A percentile compares a stretch with the other conserved stretches of the same genome.
These are phyloP conservation scores for Croton laevigatus DNA, from an alignment of 441 rosid genomes.

Conservation along the genomic window DNA sequence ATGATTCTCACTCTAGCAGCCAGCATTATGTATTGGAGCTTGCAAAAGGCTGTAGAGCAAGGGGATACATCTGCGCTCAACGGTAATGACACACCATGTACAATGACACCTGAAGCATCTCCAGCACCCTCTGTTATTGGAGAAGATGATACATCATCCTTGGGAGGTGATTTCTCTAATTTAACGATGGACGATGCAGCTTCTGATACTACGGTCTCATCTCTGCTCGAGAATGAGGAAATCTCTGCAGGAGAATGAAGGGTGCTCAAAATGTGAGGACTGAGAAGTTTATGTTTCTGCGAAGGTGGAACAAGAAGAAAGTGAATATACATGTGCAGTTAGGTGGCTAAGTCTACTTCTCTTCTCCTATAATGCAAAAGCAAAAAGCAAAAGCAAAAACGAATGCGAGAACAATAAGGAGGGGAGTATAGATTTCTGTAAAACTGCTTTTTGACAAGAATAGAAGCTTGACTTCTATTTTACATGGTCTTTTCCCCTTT, in stretches of 20 bases:
- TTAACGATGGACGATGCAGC: constrained; percentile 48
- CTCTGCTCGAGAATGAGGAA: constrained; percentile 51
- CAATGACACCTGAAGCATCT: constrained; percentile 48
- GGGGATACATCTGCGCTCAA: constrained; percentile 36
- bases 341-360: not conserved
- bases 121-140: constrained; percentile 69
- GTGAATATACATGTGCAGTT: constrained; percentile 12
- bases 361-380: not conserved
- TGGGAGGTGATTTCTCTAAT: constrained; percentile 56
- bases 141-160: constrained; percentile 69
- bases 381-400: too few relatives aligned
- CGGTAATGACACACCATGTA: constrained; percentile 34
- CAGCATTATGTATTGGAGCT: constrained; percentile 93
- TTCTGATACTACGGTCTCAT: constrained; percentile 57
- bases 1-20: constrained; percentile 92
- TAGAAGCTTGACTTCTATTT: not conserved
- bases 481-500: not conserved
- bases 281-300: not conserved
- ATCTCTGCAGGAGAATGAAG: constrained; percentile 21
- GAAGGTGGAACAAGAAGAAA: not conserved
- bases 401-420: not conserved
- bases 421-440: not conserved
- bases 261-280: not conserved
- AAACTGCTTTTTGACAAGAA: not conserved
- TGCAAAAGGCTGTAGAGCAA: constrained; percentile 57